Base-by-base conservation (phyloP, 2,329 filamentous ascomycete genomes). In the Apiospora marii region DNA sequence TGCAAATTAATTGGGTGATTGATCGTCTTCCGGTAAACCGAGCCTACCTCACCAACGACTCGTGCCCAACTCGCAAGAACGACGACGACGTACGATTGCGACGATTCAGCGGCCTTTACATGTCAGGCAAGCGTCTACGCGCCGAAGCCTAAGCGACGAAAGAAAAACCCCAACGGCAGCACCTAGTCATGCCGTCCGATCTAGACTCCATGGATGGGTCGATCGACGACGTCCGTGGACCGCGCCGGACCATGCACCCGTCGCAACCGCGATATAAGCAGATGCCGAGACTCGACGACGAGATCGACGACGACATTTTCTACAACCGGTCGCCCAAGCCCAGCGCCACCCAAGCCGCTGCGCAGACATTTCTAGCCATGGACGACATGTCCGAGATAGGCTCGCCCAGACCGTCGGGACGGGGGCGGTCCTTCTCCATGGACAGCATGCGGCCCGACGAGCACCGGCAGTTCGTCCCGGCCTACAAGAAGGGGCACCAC, bases 241-340 rank as follows among this genome's bases (percentile, higher is more conserved):
- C 34, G 22, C 34, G 34, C 34, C 58, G 30, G 22, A 3, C 27
- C 27, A 34, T 51, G 49, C 49, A n/a, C 19, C 46, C 46, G 8
- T 22, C 12, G 49, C 49, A 22, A 24, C 12, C 58, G 8, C 58
- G 34, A 24, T 30, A 64, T 1, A 64, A 41, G 6, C 58, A 19
- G 30, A 41, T 64, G 58, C 22, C 58, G 13, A n/a, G 58, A 41
- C 58, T 41, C 8, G 19, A 64, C 58, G 58, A 37, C 34, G 58
- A 64, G 30, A 41, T 41, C 1, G 58, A 64, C 58, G 58, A 64
- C 30, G 58, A 64, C 41, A 19, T 64, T 24, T 64, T 41, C 58
- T 64, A 64, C 58, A 41, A 64, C 16, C 58, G 34, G 30, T 19
- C 7, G 10, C 22, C 19, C 8, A 64, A 41, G 34, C 19, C 58